Base-by-base conservation (phyloP, 1,284 basidiomycete species). In the Heterobasidion annosum region DNA sequence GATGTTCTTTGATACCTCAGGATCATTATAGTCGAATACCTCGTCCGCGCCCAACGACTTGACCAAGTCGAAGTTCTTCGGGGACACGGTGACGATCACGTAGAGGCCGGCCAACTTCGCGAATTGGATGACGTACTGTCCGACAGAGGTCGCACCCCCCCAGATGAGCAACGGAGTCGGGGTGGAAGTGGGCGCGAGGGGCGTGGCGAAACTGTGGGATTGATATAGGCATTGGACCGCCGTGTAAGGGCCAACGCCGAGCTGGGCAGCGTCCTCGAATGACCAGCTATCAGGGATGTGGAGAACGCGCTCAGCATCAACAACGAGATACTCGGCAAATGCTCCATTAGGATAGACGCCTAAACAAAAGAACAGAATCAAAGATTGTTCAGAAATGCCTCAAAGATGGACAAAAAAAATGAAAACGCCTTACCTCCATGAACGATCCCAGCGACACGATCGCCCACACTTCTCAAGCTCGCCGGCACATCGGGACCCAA, bases 41-140 rank as follows among this genome's bases (percentile, higher is more conserved):
- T 66, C 68, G n/a, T 69, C 67, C 6, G 74, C 74, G 2, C 75
- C 72, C 7, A 70, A 59, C 2, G 60, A 58, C 50, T 62, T 64
- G 52, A 73, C 57, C 35, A 67, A 63, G 8, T 61, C 64, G 42
- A 64, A 63, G 57, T 72, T 70, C 50, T 62, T 61, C 3, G 67
- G 62, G 4, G 73, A 74, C 7, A 71, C 66, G 7, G 73, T 71
- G 6, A 70, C 65, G 25, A 75, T 62, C 34, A 75, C 70, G 13
- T 63, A 61, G 55, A 72, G 64, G 2, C 74, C 74, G 0, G 67
- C 56, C 2, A 68, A 54, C 50, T 68, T 68, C 6, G 73, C 72
- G 18, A 76, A 63, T 59, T 76, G 73, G 18, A 76, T 66, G 1
- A 69, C 67, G 48, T 70, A 71, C 13, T 67, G 64, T 1, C 72